Evolutionary conservation across 768 basidiomycete genomes (phyloP).

Genomic region (Fibroporia radiculosa): DNA sequence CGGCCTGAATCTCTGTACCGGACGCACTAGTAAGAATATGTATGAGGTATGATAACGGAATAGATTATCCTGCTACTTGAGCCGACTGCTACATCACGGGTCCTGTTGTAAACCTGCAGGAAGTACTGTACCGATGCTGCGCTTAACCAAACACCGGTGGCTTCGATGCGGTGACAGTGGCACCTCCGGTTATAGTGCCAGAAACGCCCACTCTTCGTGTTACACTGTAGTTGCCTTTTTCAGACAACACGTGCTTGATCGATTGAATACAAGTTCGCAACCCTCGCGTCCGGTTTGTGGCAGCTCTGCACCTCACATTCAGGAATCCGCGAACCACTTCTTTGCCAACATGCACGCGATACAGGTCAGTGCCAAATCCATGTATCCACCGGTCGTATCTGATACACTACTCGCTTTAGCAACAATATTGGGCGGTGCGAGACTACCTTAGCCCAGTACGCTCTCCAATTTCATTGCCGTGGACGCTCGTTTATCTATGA

Average conservation of each 20-base stretch:
- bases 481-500: conserved; percentile 23
- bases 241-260: conserved; percentile 11
- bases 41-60: too few species aligned
- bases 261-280: conserved; percentile 7
- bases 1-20: too few species aligned
- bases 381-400: background rate
- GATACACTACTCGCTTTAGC: conserved; percentile 39
- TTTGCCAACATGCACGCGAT: conserved; percentile 38
- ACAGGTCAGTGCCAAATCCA: conserved; percentile 24
- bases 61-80: too few species aligned
- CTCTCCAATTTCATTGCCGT: conserved; percentile 19
- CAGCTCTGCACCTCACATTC: background rate
- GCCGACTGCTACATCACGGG: too few species aligned
- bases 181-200: too few species aligned
- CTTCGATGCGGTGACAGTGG: too few species aligned
- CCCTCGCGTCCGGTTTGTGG: conserved; percentile 5
- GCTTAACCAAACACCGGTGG: too few species aligned
- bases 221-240: background rate
- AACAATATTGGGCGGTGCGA: conserved; percentile 88
- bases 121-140: too few species aligned
- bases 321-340: background rate
- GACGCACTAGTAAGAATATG: too few species aligned
- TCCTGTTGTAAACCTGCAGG: too few species aligned
- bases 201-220: too few species aligned
- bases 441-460: conserved; percentile 89